A percentile compares a stretch with the other conserved stretches of the same genome.
Evolutionary conservation across 139 green algal genomes (phyloP).

Genomic region (Micractinium conductrix): DNA sequence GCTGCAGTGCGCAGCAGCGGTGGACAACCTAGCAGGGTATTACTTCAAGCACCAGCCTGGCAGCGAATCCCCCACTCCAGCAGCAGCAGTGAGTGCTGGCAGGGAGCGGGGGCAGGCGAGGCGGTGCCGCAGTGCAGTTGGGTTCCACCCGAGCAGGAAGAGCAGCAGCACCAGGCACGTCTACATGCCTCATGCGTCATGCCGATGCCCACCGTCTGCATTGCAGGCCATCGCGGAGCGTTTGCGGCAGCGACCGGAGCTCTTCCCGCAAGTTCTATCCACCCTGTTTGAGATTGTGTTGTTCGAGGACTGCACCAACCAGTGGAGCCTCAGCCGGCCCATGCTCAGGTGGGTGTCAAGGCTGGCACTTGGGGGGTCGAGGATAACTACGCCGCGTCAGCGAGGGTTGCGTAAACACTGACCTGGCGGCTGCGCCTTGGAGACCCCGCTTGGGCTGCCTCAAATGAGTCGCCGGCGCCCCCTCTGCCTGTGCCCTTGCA

Average conservation of each 20-base stretch:
- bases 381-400: no score
- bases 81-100: constrained; percentile 45
- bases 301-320: constrained; percentile 98
- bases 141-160: no score
- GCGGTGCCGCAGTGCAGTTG: no score
- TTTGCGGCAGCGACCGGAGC: constrained; percentile 60
- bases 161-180: no score
- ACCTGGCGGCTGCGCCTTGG: no score
- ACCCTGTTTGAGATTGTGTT: constrained; percentile 97
- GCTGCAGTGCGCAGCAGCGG: constrained; percentile 80
- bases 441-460: no score
- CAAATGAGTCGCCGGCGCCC: no score
- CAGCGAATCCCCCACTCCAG: constrained; percentile 43
- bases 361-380: no score
- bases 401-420: no score
- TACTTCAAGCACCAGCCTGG: constrained; percentile 74
- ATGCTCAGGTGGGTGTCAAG: constrained; percentile 76
- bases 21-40: constrained; percentile 93
- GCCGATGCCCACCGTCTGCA: background rate
- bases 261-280: constrained; percentile 76
- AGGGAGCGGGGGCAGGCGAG: background rate
- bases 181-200: no score
- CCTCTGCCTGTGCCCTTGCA: background rate
- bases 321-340: constrained; percentile 94
- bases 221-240: constrained; percentile 68